A percentile compares a stretch with the other conserved stretches of the same genome.
phyloP scores from a whole-genome alignment of 1,284 basidiomycete genomes.

The Cystobasidium pallidum region DNA sequence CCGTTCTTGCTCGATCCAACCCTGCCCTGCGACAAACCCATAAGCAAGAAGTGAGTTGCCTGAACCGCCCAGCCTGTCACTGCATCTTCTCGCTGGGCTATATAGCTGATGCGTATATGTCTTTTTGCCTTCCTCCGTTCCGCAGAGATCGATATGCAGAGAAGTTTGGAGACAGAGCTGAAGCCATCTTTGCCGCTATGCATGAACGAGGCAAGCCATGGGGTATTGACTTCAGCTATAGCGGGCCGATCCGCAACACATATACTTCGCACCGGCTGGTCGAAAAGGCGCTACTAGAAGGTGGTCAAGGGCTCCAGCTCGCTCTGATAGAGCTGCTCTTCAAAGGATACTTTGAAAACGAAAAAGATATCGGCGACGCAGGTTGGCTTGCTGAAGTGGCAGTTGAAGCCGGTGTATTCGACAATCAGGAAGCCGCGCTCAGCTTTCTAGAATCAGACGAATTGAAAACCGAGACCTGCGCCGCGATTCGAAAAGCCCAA shows the following conservation, averaged over 20 bases:
- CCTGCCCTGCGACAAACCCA: conserved; percentile 48
- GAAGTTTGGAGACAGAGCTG: conserved; percentile 40
- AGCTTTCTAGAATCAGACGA: conserved; percentile 71
- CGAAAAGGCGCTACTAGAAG: conserved; percentile 69
- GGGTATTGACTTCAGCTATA: conserved; percentile 68
- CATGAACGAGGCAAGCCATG: conserved; percentile 63
- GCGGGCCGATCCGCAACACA: conserved; percentile 68
- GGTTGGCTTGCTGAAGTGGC: conserved; percentile 66
- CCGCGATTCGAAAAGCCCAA: conserved; percentile 69
- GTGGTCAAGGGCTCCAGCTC: conserved; percentile 68
- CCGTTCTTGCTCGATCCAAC: conserved; percentile 57
- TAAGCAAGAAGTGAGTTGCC: conserved; percentile 29
- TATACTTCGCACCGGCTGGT: conserved; percentile 72
- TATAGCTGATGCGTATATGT: background rate
- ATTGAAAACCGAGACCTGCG: conserved; percentile 67
- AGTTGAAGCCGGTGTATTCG: conserved; percentile 65
- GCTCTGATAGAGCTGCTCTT: conserved; percentile 66
- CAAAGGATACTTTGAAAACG: conserved; percentile 68
- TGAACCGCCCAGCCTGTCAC: background rate
- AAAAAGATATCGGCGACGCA: conserved; percentile 67
- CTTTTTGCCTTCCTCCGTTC: background rate
- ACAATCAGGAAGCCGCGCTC: conserved; percentile 64
- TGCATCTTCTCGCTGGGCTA: too few relatives aligned
- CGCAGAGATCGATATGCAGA: conserved; percentile 35
- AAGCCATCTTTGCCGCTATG: conserved; percentile 45